phyloP scores from a whole-genome alignment of 2,329 filamentous ascomycete species.

The Pyrenophora graminea region DNA sequence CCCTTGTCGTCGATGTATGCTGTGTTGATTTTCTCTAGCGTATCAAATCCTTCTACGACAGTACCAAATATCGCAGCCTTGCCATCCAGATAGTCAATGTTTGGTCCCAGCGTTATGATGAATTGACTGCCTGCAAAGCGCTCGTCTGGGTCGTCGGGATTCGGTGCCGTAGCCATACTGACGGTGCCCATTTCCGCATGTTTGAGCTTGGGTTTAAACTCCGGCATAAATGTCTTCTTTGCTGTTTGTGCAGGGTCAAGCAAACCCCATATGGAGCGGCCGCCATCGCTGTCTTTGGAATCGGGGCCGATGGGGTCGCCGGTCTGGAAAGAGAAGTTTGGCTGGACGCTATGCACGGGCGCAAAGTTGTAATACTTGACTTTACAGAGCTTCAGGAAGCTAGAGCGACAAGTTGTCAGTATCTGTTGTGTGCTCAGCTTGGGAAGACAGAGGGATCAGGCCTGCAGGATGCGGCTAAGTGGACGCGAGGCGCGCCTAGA shows the following conservation, averaged over 20 bases:
- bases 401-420: slow-evolving; percentile 59
- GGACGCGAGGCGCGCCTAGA: slow-evolving; percentile 16
- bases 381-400: slow-evolving; percentile 98
- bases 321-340: slow-evolving; percentile 94
- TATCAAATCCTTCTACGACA: slow-evolving; percentile 94
- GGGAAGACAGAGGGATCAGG: slow-evolving; percentile 34
- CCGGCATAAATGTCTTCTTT: slow-evolving; percentile 78
- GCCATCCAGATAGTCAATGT: slow-evolving; percentile 87
- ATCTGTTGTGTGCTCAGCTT: slow-evolving; percentile 58
- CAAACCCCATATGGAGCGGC: slow-evolving; percentile 89
- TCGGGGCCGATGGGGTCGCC: slow-evolving; percentile 90
- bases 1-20: slow-evolving; percentile 86
- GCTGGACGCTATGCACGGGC: slow-evolving; percentile 88
- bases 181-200: slow-evolving; percentile 89
- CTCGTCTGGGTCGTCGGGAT: slow-evolving; percentile 75
- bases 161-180: slow-evolving; percentile 92
- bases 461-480: slow-evolving; percentile 29
- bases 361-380: slow-evolving; percentile 99
- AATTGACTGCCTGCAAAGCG: slow-evolving; percentile 90
- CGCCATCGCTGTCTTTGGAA: slow-evolving; percentile 84
- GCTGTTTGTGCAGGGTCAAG: slow-evolving; percentile 64
- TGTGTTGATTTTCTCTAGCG: slow-evolving; percentile 88
- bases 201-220: slow-evolving; percentile 84
- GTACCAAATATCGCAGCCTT: slow-evolving; percentile 95
- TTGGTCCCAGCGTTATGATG: slow-evolving; percentile 85